Percentiles rank a stretch among this genome's conserved stretches.
Evolutionary conservation across 352 stramenopile genomes (phyloP).

Genomic region (Nannochloropsis limnetica): DNA sequence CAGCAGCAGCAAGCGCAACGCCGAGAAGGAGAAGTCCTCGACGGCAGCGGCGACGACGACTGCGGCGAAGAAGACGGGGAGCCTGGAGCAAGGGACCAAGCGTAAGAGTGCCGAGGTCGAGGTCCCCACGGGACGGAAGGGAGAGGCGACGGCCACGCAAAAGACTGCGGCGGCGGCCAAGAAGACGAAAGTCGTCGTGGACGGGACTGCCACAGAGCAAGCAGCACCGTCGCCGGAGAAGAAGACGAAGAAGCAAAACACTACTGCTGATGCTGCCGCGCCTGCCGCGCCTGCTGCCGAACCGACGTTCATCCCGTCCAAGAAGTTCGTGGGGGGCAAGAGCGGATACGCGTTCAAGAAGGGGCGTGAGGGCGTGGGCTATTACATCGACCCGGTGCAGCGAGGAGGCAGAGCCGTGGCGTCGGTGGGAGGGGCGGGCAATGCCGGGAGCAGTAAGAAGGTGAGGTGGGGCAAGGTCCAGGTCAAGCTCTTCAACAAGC

Average conservation of each 20-base stretch:
- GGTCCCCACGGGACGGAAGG: not conserved
- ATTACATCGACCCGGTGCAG: conserved; percentile 46
- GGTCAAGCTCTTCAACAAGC: conserved; percentile 22
- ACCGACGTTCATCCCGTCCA: conserved; percentile 40
- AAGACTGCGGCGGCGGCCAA: conserved; percentile 13
- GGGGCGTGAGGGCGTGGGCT: conserved; percentile 41
- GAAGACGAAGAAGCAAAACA: not conserved
- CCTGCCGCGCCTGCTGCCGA: not conserved
- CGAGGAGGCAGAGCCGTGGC: not conserved
- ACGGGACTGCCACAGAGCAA: not conserved
- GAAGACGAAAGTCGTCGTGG: not conserved
- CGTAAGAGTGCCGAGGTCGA: not conserved
- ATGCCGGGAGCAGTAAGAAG: not conserved
- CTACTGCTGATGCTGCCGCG: not conserved
- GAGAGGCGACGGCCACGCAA: not conserved
- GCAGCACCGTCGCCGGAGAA: not conserved
- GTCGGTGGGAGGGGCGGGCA: not conserved
- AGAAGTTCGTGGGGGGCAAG: conserved; percentile 43
- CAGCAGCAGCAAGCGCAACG: not conserved
- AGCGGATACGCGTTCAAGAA: conserved; percentile 40
- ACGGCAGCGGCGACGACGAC: not conserved
- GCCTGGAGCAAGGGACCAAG: not conserved
- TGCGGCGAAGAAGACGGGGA: not conserved
- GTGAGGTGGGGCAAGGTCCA: conserved; percentile 26
- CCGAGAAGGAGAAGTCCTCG: not conserved